Percentiles rank a stretch among this genome's conserved stretches.
Evolutionary conservation across 495 filamentous ascomycete species (phyloP).

Genomic region (Ramalina intermedia): DNA sequence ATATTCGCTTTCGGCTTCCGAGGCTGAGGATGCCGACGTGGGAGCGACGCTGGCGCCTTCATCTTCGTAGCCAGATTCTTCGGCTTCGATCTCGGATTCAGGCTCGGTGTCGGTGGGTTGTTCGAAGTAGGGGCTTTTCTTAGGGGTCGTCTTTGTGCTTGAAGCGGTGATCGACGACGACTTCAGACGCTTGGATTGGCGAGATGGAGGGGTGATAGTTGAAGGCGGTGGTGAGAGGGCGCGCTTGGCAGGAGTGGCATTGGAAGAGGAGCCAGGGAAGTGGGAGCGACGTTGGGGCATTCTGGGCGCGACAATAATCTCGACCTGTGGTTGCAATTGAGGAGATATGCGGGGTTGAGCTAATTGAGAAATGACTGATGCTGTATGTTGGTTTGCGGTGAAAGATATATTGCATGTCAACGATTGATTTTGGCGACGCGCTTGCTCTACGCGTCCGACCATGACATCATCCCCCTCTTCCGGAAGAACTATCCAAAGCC

Average conservation of each 20-base stretch:
- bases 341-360: background rate
- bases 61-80: constrained; percentile 25
- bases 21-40: constrained; percentile 15
- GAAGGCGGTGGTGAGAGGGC: constrained; percentile 14
- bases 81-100: constrained; percentile 15
- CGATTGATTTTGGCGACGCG: background rate
- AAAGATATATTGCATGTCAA: background rate
- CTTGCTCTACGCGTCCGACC: constrained; percentile 4
- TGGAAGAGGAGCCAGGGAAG: constrained; percentile 11
- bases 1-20: constrained; percentile 14
- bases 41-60: constrained; percentile 16
- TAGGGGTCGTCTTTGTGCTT: constrained; percentile 32
- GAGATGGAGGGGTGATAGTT: constrained; percentile 20
- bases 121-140: constrained; percentile 45
- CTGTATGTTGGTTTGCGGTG: background rate
- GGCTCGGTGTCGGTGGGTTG: constrained; percentile 20
- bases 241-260: constrained; percentile 11
- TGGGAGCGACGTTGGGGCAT: constrained; percentile 13
- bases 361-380: background rate
- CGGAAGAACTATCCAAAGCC: too few relatives aligned
- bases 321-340: background rate
- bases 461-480: background rate
- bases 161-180: constrained; percentile 15
- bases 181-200: constrained; percentile 33
- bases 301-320: background rate